Base-by-base conservation (phyloP, 805 yeast species). In the Hanseniaspora singularis region DNA sequence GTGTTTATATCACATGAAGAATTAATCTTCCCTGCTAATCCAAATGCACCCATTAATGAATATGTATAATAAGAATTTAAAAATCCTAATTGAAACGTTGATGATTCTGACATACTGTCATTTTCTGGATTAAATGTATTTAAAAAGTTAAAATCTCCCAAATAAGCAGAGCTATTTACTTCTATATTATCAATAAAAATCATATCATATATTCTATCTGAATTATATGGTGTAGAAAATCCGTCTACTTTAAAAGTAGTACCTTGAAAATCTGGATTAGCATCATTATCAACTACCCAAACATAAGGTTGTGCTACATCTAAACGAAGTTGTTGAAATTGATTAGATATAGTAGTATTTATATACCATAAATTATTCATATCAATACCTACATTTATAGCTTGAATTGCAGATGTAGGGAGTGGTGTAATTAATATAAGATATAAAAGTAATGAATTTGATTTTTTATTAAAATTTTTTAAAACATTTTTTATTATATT, bases 11-110 rank as follows among this genome's bases (percentile, higher is more conserved):
- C n/a, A n/a, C n/a, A n/a, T n/a, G n/a, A n/a, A n/a, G n/a, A n/a
- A n/a, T n/a, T n/a, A n/a, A n/a, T n/a, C n/a, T n/a, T n/a, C 27
- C 68, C 64, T 15, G 71, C 69, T 1, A 74, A 51, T 7, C 77
- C 79, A 8, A 74, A 51, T 0, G 70, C 69, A 24, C 78, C 79
- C 14, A 61, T 55, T 5, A 57, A 49, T 16, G 63, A 62, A 43
- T 57, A 54, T 1, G 73, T 59, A 15, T 55, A 55, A 50, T 68
- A 65, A 0, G 67, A 65, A 34, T 54, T 52, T 10, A 71, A 49
- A 50, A 74, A 73, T 0, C 64, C 58, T 27, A 61, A 10, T 5
- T 49, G 24, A 14, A 38, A 5, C 4, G 22, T n/a, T 32, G 22
- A 15, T 32, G 8, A 6, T n/a, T 15, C 22, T n/a, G n/a, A n/a